Evolutionary conservation across 257 asterid genomes (phyloP).

Genomic region (Linderniella brevidens): DNA sequence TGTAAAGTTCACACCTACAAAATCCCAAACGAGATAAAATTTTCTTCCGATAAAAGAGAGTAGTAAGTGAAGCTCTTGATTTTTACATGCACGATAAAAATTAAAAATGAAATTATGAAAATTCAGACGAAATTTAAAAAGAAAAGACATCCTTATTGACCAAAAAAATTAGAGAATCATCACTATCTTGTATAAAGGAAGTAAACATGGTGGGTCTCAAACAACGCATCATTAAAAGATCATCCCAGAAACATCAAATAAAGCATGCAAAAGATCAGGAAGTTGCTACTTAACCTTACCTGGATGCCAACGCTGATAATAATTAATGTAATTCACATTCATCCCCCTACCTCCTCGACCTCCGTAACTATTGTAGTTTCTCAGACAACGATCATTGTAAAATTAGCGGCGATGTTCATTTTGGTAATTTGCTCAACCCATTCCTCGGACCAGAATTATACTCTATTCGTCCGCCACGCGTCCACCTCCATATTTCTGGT

Average conservation of each 20-base stretch:
- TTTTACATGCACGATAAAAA: too few relatives aligned
- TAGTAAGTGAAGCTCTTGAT: too few relatives aligned
- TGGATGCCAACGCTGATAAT: constrained; percentile 21
- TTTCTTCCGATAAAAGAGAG: too few relatives aligned
- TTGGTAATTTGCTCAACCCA: constrained; percentile 38
- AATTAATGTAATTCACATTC: constrained; percentile 21
- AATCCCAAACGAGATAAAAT: too few relatives aligned
- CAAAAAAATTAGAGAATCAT: too few relatives aligned
- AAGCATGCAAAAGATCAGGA: constrained; percentile 16
- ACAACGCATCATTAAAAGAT: background rate
- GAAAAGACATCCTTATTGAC: too few relatives aligned
- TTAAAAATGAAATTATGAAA: too few relatives aligned
- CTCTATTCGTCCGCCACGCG: constrained; percentile 24
- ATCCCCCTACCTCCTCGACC: constrained; percentile 70
- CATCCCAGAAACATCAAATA: too few relatives aligned
- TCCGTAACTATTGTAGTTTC: constrained; percentile 34
- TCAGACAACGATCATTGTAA: constrained; percentile 42
- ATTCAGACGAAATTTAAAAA: too few relatives aligned
- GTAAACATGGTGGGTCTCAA: too few relatives aligned
- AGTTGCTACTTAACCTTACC: constrained; percentile 22
- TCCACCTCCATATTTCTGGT: constrained; percentile 42
- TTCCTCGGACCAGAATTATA: constrained; percentile 32
- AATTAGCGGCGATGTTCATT: constrained; percentile 41
- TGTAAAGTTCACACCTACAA: too few relatives aligned
- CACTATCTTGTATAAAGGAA: too few relatives aligned